These are phyloP conservation scores for Penstemon eatonii DNA, from an alignment of 257 asterid genomes.

Conservation along the genomic window DNA sequence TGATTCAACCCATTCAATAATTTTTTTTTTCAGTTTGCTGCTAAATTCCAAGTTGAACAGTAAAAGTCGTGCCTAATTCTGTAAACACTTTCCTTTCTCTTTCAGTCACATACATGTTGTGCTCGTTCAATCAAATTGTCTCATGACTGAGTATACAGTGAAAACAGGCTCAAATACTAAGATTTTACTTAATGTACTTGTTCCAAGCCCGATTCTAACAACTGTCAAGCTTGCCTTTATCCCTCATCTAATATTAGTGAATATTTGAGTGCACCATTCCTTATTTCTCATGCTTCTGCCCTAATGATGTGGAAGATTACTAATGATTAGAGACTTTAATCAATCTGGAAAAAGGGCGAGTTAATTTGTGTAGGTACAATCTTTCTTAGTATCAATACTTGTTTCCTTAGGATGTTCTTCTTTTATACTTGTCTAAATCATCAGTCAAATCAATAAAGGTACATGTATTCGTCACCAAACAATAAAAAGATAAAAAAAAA, in stretches of 20 bases:
- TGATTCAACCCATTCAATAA: too few species aligned
- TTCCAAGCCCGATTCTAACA: neutral
- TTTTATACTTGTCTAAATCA: neutral
- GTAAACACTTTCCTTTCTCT: too few species aligned
- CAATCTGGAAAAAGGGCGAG: neutral
- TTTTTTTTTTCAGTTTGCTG: too few species aligned
- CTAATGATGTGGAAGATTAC: neutral
- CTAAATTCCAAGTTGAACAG: too few species aligned
- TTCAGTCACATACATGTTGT: neutral
- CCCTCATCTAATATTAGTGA: neutral
- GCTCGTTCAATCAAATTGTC: neutral
- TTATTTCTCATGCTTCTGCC: neutral
- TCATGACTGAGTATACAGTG: neutral
- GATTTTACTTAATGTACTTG: neutral
- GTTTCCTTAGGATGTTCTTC: neutral
- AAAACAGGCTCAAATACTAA: neutral
- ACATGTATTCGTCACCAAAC: slow-evolving; percentile 10
- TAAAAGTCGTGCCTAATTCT: too few species aligned
- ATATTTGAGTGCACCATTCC: neutral
- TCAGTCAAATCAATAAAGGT: slow-evolving; percentile 1
- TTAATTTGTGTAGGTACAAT: slow-evolving; percentile 10
- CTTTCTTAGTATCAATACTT: neutral
- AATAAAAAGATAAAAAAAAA: slow-evolving; percentile 11
- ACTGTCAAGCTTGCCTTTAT: neutral
- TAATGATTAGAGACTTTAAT: neutral